Conservation (phyloP, 2,329 filamentous ascomycete genomes). For the Colletotrichum endophyticum region DNA sequence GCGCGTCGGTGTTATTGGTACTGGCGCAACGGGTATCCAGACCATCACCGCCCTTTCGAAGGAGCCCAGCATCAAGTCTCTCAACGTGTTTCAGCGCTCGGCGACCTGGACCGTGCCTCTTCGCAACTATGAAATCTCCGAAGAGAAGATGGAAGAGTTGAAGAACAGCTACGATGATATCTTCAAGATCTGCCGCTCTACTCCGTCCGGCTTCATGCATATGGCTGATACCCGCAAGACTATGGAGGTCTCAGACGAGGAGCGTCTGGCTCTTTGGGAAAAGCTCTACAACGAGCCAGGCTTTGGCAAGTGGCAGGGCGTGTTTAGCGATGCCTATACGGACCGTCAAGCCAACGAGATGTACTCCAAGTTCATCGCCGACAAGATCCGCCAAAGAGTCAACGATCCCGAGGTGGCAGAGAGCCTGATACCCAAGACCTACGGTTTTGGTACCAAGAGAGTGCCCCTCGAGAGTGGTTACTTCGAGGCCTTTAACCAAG, state of each 20-base stretch:
- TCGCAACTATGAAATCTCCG: conserved; percentile 36
- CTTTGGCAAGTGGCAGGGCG: conserved; percentile 40
- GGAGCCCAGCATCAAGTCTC: conserved; percentile 32
- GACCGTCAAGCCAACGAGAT: conserved; percentile 32
- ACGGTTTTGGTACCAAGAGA: conserved; percentile 34
- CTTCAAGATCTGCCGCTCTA: conserved; percentile 29
- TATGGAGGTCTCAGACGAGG: conserved; percentile 23
- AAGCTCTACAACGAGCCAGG: conserved; percentile 39
- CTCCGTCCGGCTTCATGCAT: conserved; percentile 33
- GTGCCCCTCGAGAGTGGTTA: conserved; percentile 66
- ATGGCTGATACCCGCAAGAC: conserved; percentile 34
- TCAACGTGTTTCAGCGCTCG: conserved; percentile 34
- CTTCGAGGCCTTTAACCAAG: conserved; percentile 60
- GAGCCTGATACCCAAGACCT: conserved; percentile 57
- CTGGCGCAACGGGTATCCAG: conserved; percentile 37
- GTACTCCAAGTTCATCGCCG: conserved; percentile 37
- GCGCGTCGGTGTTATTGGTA: conserved; percentile 34
- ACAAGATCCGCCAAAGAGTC: conserved; percentile 51
- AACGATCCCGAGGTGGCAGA: conserved; percentile 54
- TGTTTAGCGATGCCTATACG: conserved; percentile 37
- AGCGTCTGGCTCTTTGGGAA: conserved; percentile 46
- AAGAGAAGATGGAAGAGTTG: conserved; percentile 45
- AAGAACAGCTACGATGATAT: conserved; percentile 31
- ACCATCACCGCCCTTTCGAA: conserved; percentile 27
- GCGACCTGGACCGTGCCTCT: conserved; percentile 42